These are phyloP conservation scores for Rachicladosporium sp. DNA, from an alignment of 2,329 filamentous ascomycete genomes.

Conservation along the genomic window DNA sequence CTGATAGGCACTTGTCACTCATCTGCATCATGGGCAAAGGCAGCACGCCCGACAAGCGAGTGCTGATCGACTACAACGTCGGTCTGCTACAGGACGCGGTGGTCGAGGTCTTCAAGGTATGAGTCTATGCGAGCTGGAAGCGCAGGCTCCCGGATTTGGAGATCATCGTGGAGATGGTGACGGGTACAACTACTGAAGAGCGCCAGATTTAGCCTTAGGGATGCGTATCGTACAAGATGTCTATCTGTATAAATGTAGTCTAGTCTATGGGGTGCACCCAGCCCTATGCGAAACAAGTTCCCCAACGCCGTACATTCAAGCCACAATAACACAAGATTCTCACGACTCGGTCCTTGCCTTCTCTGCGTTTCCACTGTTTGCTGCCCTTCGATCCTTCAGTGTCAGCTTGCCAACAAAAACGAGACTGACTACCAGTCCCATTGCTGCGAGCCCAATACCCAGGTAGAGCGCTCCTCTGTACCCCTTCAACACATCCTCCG, in stretches of 20 bases:
- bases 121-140: neutral
- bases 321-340: no score
- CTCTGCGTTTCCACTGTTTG: neutral
- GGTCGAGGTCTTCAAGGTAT: conserved; percentile 56
- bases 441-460: conserved; percentile 21
- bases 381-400: conserved; percentile 1
- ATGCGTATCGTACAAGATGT: no score
- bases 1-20: conserved; percentile 56
- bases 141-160: no score
- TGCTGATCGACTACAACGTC: conserved; percentile 76
- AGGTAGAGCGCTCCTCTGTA: conserved; percentile 32
- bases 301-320: no score
- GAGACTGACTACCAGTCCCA: conserved; percentile 17
- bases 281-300: no score
- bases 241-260: no score
- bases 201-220: no score
- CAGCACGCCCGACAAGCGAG: conserved; percentile 71
- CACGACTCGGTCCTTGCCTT: no score
- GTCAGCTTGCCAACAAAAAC: conserved; percentile 15
- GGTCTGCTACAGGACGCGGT: conserved; percentile 69
- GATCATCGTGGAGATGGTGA: no score
- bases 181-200: no score
- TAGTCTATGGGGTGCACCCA: no score
- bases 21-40: conserved; percentile 78
- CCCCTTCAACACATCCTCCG: conserved; percentile 23